phyloP scores from a whole-genome alignment of 371 early-diverging fungal genomes.

The Blastocladiella emersonii region DNA sequence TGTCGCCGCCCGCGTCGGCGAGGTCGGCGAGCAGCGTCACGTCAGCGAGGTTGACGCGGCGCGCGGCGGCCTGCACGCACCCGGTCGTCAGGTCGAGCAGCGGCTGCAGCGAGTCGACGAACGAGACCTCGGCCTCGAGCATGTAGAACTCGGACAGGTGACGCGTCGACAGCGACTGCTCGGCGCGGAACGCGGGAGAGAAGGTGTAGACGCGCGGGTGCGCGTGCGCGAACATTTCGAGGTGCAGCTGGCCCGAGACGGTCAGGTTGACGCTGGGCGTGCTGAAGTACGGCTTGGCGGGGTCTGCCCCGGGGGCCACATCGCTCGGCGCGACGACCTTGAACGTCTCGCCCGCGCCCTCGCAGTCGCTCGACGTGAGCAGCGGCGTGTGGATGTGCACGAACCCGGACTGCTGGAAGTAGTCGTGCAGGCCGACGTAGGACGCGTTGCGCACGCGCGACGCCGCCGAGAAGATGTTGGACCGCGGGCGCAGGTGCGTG shows the following conservation, averaged over 20 bases:
- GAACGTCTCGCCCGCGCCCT: constrained; percentile 88
- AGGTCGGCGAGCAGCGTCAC: constrained; percentile 10
- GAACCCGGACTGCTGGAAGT: constrained; percentile 62
- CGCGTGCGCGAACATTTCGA: constrained; percentile 60
- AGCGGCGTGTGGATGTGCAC: constrained; percentile 69
- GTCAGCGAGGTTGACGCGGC: constrained; percentile 4
- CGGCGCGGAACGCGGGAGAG: constrained; percentile 80
- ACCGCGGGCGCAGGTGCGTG: constrained; percentile 63
- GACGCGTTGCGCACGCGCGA: constrained; percentile 53
- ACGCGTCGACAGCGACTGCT: constrained; percentile 59
- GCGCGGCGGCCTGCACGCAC: constrained; percentile 19
- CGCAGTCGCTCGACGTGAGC: constrained; percentile 76
- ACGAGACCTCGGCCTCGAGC: constrained; percentile 80
- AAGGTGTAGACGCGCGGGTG: constrained; percentile 74
- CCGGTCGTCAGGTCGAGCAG: constrained; percentile 32
- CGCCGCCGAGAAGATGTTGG: constrained; percentile 57
- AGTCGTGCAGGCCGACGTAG: constrained; percentile 48
- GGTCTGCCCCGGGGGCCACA: constrained; percentile 6
- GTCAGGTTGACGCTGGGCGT: constrained; percentile 28
- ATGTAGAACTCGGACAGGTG: constrained; percentile 93
- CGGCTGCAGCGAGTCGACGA: constrained; percentile 30
- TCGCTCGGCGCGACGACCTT: constrained; percentile 21
- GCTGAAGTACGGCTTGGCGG: not conserved
- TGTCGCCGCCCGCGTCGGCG: not conserved
- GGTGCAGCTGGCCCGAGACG: constrained; percentile 79